A percentile compares a stretch with the other conserved stretches of the same genome.
Evolutionary conservation across 2,329 filamentous ascomycete species (phyloP).

Genomic region (Ceratocystis eucalypticola): DNA sequence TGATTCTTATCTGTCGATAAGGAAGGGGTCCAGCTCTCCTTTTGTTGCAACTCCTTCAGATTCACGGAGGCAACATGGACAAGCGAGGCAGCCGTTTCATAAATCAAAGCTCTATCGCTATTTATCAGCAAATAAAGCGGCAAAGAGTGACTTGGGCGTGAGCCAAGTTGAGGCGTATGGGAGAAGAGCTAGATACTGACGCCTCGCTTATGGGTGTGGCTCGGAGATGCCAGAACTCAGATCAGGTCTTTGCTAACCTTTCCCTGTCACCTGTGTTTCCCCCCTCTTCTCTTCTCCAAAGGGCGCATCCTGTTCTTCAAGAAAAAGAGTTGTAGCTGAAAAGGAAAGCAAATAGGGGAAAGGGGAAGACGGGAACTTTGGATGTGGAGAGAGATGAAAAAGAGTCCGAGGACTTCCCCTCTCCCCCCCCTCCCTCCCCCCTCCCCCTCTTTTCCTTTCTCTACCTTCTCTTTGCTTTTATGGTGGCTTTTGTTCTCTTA

Average conservation of each 20-base stretch:
- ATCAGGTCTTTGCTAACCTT: neutral
- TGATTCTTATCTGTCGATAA: neutral
- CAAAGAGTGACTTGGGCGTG: neutral
- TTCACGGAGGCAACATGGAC: neutral
- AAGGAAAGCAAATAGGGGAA: neutral
- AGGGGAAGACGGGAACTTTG: neutral
- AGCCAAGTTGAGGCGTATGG: neutral
- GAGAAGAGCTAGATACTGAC: neutral
- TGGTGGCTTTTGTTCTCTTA: no score
- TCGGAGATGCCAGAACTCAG: neutral
- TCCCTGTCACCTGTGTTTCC: neutral
- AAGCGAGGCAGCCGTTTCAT: neutral
- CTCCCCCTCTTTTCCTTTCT: neutral
- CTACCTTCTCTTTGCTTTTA: neutral
- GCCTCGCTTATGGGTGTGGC: neutral
- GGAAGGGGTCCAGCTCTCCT: neutral
- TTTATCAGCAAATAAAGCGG: conserved; percentile 3
- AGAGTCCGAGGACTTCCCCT: neutral
- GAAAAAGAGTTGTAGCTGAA: neutral
- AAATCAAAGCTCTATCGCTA: neutral
- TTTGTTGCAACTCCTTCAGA: neutral
- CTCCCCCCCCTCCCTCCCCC: neutral
- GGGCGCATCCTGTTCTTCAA: neutral
- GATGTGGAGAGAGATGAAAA: neutral
- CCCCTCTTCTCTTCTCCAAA: neutral